Evolutionary conservation across 1,284 basidiomycete genomes (phyloP).

Genomic region (Pseudozyma sp.): DNA sequence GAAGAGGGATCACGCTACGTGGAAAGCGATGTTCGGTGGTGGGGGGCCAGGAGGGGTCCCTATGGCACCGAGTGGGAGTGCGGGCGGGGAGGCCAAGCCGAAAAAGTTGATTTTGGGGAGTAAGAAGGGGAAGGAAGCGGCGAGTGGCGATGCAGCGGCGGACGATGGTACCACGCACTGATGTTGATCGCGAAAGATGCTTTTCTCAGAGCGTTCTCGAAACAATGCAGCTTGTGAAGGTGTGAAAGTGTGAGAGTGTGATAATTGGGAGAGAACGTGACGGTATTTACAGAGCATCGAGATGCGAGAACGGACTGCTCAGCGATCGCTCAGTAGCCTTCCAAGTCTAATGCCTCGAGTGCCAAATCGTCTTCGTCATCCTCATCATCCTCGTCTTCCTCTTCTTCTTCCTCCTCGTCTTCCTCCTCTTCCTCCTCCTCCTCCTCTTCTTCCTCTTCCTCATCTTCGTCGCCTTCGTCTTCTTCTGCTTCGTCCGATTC

Average conservation of each 20-base stretch:
- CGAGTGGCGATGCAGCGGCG: background rate
- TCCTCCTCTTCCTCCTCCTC: slow-evolving; percentile 46
- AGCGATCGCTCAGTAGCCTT: slow-evolving; percentile 32
- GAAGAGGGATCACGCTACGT: slow-evolving; percentile 63
- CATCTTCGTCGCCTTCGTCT: slow-evolving; percentile 17
- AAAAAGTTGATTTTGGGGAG: slow-evolving; percentile 49
- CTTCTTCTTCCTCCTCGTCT: slow-evolving; percentile 36
- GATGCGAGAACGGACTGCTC: too few relatives aligned
- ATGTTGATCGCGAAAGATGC: background rate
- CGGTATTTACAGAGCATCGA: background rate
- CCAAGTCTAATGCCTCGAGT: slow-evolving; percentile 94
- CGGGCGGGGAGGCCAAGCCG: slow-evolving; percentile 31
- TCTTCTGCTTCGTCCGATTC: slow-evolving; percentile 21
- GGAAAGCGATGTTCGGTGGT: slow-evolving; percentile 64
- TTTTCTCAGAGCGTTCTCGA: background rate
- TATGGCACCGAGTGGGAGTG: slow-evolving; percentile 19
- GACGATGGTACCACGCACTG: slow-evolving; percentile 19
- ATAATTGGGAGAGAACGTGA: background rate
- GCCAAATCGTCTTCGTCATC: slow-evolving; percentile 98
- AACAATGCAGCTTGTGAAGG: background rate
- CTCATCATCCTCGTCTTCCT: slow-evolving; percentile 94
- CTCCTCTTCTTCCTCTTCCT: slow-evolving; percentile 32
- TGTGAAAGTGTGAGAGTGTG: background rate
- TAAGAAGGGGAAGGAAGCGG: slow-evolving; percentile 18
- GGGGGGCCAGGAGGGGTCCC: slow-evolving; percentile 50